Base-by-base conservation (phyloP, 495 filamentous ascomycete genomes). In the Penicillium soppii region DNA sequence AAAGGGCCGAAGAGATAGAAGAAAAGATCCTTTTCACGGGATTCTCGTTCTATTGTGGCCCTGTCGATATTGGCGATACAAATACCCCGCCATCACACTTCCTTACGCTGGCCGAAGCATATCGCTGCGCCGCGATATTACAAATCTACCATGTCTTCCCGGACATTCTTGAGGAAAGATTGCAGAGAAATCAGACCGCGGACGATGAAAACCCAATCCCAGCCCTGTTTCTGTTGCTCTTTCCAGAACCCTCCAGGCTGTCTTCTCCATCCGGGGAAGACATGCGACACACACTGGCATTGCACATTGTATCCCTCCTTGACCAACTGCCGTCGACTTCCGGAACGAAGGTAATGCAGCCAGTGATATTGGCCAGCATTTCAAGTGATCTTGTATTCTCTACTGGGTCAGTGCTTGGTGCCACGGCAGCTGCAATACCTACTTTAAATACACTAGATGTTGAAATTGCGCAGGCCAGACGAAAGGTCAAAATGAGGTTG, bases 71-170 rank as follows among this genome's bases (percentile, higher is more conserved):
- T 8, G 61, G 61, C 7, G 61, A 63, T 27, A 56, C 57, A 13
- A 56, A 63, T 38, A 61, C 61, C 1, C 61, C 61, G 7, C 61
- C 61, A 7, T 54, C 61, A 1, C 61, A 63, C 39, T 63, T 63
- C 27, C 59, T 63, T 8, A 61, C 54, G 9, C 23, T 63, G 13
- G 61, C 61, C 19, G 61, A 63, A 23, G 52, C 51, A 35, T 63
- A 63, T 45, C 61, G 61, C 23, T 63, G 61, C 20, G 50, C 57
- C 6, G 58, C 57, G 3, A 52, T 63, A 7, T 50, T 63, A 5
- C 61, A 63, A 47, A 63, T 63, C 12, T 63, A 63, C 12, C 61
- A 61, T 13, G 61, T 63, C 29, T 63, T 61, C 38, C 61, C 57
- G 30, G 52, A 58, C 4, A 63, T 63, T 7, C 35, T 63, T 0